Evolutionary conservation across 2,329 filamentous ascomycete genomes (phyloP).

Genomic region (Fusarium tricinctum): DNA sequence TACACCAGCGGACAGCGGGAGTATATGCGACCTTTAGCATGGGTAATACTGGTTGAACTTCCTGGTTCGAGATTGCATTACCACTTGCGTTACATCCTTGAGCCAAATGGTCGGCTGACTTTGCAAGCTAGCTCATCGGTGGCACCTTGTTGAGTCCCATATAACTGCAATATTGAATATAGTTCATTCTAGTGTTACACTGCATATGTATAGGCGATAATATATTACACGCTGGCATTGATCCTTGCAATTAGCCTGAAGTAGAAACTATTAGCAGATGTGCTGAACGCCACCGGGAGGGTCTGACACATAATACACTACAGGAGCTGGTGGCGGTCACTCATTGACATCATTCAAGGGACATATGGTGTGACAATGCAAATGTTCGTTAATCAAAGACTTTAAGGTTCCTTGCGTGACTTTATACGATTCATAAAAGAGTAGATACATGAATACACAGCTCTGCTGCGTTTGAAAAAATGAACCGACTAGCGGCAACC

Average conservation of each 20-base stretch:
- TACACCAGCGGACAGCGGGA: no score
- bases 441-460: constrained; percentile 36
- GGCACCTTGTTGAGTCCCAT: not conserved
- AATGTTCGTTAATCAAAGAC: not conserved
- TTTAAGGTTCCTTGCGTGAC: not conserved
- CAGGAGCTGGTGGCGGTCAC: not conserved
- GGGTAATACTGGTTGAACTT: no score
- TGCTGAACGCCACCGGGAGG: not conserved
- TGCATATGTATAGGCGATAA: not conserved
- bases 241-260: constrained; percentile 1
- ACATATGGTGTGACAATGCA: not conserved
- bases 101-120: not conserved
- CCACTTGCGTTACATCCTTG: no score
- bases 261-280: not conserved
- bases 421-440: constrained; percentile 30
- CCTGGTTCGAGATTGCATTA: no score
- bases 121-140: not conserved
- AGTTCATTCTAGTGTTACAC: not conserved
- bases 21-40: no score
- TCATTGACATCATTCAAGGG: not conserved
- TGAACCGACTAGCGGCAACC: constrained; percentile 32
- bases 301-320: not conserved
- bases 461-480: constrained; percentile 28
- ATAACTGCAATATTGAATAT: not conserved
- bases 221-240: not conserved